Evolutionary conservation across 805 yeast species (phyloP), one percentile per base, ranked within the genome.

Genomic region (Kodamaea neixiangensis): DNA sequence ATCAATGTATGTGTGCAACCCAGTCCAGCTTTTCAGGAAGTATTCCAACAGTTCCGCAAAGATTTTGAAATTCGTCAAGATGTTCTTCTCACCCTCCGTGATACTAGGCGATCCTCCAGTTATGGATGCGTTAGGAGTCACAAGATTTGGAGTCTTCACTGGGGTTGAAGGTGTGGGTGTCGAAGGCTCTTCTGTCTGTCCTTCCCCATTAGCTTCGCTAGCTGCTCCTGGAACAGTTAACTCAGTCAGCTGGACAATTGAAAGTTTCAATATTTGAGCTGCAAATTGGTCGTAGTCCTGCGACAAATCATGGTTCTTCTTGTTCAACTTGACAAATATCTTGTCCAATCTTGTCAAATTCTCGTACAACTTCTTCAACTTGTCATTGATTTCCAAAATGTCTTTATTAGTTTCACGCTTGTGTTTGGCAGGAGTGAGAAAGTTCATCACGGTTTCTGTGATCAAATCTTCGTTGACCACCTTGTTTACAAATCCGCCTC

Each of bases 381-480:
- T 82, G 59, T 90, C 96, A 57, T 82, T 83, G 39, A 93, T 90
- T 56, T 73, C 78, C 54, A 75, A 62, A 17, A 75, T 75, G 35
- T 75, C 79, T 57, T 87, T 94, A 46, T 85, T 76, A 58, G 93
- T 89, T 61, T 89, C 97, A 42, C 86, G 82, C 54, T 81, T 82
- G 58, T 80, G 80, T 57, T 75, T 75, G 13, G 76, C 66, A 45
- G 89, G 85, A 50, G 93, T 86, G 62, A 93, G 89, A n/a, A 96
- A 96, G 63, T 93, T 93, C 86, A 93, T 87, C 40, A 94, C 83
- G 2, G 88, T 86, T 63, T 93, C 99, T 0, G 96, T 85, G n/a
- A 93, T 78, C 11, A 89, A 83, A 46, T 94, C 99, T 54, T 82
- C 80, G 40, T 81, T 79, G 21, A 79, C 81, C 4, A 69, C 75